These are phyloP conservation scores for Arabidopsis thaliana DNA, from an alignment of 345 rosid species.

Conservation along the genomic window TAIR10.1 NC_003070.9:7468001-7468500, in stretches of 20 bases:
- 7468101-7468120: too few species aligned
- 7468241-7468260: conserved; percentile 57
- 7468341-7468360: neutral
- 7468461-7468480: conserved; percentile 14
- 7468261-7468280: conserved; percentile 63
- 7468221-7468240: too few species aligned
- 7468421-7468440: neutral
- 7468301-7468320: conserved; percentile 72
- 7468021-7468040: neutral
- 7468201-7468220: too few species aligned
- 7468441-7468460: neutral
- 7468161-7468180: neutral
- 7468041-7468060: neutral
- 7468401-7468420: neutral
- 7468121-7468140: too few species aligned
- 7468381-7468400: neutral
- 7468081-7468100: too few species aligned
- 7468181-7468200: too few species aligned
- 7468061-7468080: conserved; percentile 19
- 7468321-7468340: conserved; percentile 44
- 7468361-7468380: neutral
- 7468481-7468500: conserved; percentile 3
- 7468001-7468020: neutral
- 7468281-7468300: conserved; percentile 77
- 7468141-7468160: neutral